Evolutionary conservation across 768 basidiomycete genomes (phyloP), one percentile per base, ranked within the genome.

Genomic region (Phlebiopsis flavidoalba): DNA sequence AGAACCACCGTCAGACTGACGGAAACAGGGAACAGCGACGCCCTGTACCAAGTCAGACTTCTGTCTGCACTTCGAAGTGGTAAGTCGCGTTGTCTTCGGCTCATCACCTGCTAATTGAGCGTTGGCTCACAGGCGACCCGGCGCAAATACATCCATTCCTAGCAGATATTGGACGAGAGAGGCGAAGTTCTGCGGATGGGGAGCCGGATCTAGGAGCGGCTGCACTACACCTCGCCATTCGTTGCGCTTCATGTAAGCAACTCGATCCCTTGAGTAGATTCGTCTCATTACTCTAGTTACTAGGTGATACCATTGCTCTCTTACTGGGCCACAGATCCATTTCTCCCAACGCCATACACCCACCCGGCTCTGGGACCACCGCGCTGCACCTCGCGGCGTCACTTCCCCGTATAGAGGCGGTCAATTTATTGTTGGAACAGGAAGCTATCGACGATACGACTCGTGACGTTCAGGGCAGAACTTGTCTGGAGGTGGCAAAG

Each of bases 61-160:
- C 67, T 79, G 26, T 72, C 76, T 6, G 77, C 77, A 5, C 64
- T 79, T 33, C 72, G 77, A n/a, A 73, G 73, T 26, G 77, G 77
- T 76, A 54, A 47, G 72, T 66, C 7, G 8, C 24, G n/a, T 26
- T 26, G 10, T 24, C 5, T 54, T 17, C 11, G n/a, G 21, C 10
- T 11, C 43, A 21, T 3, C 40, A 11, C 17, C 47, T 51, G 43
- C 22, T n/a, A 60, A 10, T n/a, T 8, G 15, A 31, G 26, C 6
- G 26, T 3, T 31, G 8, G 10, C 14, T 6, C 22, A 1, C 60
- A 91, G 91, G 91, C 33, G 89, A 93, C 65, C 87, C 89, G 0
- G 81, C 88, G 6, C 76, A 82, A 12, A 89, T 93, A n/a, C 89
- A 90, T 64, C 88, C 90, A 0, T 89, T 92, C 67, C 78, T 93